Base-by-base conservation (phyloP, 2,329 filamentous ascomycete genomes). In the Incumbomyces lentus region DNA sequence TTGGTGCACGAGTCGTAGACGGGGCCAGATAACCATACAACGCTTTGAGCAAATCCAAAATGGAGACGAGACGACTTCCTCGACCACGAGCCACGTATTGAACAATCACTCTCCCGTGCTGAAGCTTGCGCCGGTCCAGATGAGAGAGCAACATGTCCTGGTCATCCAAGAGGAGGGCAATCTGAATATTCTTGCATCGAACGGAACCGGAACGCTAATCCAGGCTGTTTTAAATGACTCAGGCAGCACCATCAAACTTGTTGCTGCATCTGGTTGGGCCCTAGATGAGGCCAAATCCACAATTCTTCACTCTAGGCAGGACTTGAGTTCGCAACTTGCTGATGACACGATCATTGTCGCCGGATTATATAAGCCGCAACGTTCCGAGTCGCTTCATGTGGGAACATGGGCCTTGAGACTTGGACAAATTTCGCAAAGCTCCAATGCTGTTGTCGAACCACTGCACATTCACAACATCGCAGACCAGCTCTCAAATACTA, bases 11-110 rank as follows among this genome's bases (percentile, higher is more conserved):
- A 61, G 73, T 3, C 33, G 66, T 64, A 36, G 65, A 67, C 39
- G 66, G 70, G 42, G 42, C 13, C 31, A 38, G 34, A 17, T 22
- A 7, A 31, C 34, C 48, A 61, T 81, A 6, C 64, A 78, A 31
- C 72, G 69, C 49, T 79, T 79, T 48, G 62, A 55, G 33, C 49
- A 35, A 26, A 31, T 68, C 14, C 76, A 80, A 49, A 69, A 74
- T 45, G 61, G 60, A 30, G 53, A 19, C 37, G 31, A 44, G 8
- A 34, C 38, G 22, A 38, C 42, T 6, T 38, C 35, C n/a, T 42
- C 59, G 14, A 54, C 55, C 12, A 61, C 51, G 38, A 47, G 58
- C 57, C 46, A 60, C 57, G 13, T 61, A 52, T 44, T 62, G 60
- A 16, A 59, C 60, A 4, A 57, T 50, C 36, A 69, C 68, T 44